Evolutionary conservation across 371 early-diverging fungal genomes (phyloP), one percentile per base, ranked within the genome.

Genomic region (Rhizopus arrhizus): DNA sequence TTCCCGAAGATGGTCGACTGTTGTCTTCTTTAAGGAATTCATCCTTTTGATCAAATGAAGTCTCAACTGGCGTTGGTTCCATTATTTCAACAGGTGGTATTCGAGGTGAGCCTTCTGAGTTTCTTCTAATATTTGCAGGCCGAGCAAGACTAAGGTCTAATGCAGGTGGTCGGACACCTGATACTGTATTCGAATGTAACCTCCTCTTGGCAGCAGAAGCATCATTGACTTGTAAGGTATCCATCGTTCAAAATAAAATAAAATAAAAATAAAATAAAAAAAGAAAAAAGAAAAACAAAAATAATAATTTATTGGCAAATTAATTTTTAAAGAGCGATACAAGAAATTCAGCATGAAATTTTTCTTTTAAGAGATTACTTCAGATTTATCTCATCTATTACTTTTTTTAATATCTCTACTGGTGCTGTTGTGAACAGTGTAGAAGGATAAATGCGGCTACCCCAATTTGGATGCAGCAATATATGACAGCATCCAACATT

Each of bases 391-490:
- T 70, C 79, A 53, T 68, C 45, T 16, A 79, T 62, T 1, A 79
- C 73, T 45, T 72, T 73, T 16, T 66, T 47, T 0, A 93, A 66
- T 3, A 85, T 74, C 22, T 86, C 83, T n/a, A 67, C 38, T 2
- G 94, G 92, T 5, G 95, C 94, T 9, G 85, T 84, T 4, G 93
- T 86, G 60, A 96, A 95, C 34, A 93, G 72, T 0, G 94, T 93
- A 1, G 91, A 88, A 7, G 96, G 96, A 63, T 95, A 96, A 56
- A 89, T 83, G 56, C 86, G 78, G 49, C 92, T 91, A 9, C 90
- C 91, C 95, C 96, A 96, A 45, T 65, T 64, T 13, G 95, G 95
- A 61, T 96, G 96, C 15, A 89, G 61, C 33, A 95, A 56, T 12
- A 95, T 84, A 60, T 88, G 84, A 62, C 96, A 96, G 55, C 89